Evolutionary conservation across 2,329 filamentous ascomycete species (phyloP), one percentile per base, ranked within the genome.

Genomic region (Metarhizium guizhouense): DNA sequence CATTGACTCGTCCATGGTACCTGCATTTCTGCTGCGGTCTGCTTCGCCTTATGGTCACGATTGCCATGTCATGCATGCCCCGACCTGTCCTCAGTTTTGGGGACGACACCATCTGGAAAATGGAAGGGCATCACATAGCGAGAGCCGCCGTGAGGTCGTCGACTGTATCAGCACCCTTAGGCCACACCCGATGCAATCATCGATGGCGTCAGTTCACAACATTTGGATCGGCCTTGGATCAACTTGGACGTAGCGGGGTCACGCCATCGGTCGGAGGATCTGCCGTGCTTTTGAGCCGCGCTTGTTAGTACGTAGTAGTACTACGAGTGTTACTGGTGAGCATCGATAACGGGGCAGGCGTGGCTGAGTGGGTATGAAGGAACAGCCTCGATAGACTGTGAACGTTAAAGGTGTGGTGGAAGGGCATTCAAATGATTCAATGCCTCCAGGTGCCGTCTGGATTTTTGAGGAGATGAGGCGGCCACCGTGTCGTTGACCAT

Each of bases 241-340:
- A 38, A 38, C 53, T 51, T 16, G 51, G 38, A 18, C 38, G 6
- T 56, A 47, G 55, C 43, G 52, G 55, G 32, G 51, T 34, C 48
- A 43, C 52, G 55, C 47, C 20, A 51, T 54, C 48, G 34, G 20
- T 32, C 20, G 34, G 20, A 10, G 45, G 11, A 48, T 48, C 45
- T 30, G 45, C 45, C 45, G 25, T 47, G 52, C 52, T 32, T 51
- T 47, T 47, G 13, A 11, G 8, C 3, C 43, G 11, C 3, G 2
- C n/a, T n/a, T n/a, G n/a, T n/a, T 36, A 11, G 11, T 11, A 36
- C 11, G 34, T 36, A 11, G 7, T 36, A 36, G 2, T 13, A 36
- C 25, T 25, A 25, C 25, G 25, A 25, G 25, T 25, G 25, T 25
- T 25, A 25, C 25, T 25, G 25, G 25, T 25, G 25, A 25, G 25